Percentiles rank a stretch among this genome's conserved stretches.
Conservation (phyloP, 75 land plant species). For the Cunninghamia lanceolata region DNA sequence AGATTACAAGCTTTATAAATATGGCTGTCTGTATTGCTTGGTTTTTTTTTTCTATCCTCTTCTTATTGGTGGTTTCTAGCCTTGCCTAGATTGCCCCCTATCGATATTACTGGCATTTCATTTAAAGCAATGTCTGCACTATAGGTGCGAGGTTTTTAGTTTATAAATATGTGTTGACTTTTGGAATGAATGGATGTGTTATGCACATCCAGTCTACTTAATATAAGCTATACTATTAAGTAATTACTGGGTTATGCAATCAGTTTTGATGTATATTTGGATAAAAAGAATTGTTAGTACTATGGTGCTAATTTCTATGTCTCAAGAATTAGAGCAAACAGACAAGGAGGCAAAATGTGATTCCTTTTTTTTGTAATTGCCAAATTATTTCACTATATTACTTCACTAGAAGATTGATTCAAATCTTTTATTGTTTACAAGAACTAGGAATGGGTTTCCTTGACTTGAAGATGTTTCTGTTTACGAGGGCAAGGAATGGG, state of each 20-base stretch:
- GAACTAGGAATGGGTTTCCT: too few relatives aligned
- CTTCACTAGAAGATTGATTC: background rate
- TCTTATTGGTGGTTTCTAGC: too few relatives aligned
- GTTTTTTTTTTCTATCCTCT: too few relatives aligned
- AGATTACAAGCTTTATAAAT: too few relatives aligned
- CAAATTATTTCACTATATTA: too few relatives aligned
- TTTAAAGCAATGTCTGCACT: background rate
- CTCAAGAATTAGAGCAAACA: background rate
- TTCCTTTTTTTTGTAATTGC: background rate
- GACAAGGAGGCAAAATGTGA: background rate
- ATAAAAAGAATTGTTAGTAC: background rate
- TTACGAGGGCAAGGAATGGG: background rate
- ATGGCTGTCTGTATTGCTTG: too few relatives aligned
- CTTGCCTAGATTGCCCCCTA: background rate
- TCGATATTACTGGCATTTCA: background rate
- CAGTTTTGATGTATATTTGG: background rate
- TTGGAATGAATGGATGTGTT: background rate
- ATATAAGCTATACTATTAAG: background rate
- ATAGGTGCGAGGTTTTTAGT: background rate
- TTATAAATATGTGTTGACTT: too few relatives aligned
- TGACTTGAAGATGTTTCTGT: background rate
- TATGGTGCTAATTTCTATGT: background rate
- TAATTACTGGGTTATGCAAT: background rate
- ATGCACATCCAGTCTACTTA: too few relatives aligned
- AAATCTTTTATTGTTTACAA: too few relatives aligned